phyloP scores from a whole-genome alignment of 768 basidiomycete genomes.

The Xerocomellus amylosporus region DNA sequence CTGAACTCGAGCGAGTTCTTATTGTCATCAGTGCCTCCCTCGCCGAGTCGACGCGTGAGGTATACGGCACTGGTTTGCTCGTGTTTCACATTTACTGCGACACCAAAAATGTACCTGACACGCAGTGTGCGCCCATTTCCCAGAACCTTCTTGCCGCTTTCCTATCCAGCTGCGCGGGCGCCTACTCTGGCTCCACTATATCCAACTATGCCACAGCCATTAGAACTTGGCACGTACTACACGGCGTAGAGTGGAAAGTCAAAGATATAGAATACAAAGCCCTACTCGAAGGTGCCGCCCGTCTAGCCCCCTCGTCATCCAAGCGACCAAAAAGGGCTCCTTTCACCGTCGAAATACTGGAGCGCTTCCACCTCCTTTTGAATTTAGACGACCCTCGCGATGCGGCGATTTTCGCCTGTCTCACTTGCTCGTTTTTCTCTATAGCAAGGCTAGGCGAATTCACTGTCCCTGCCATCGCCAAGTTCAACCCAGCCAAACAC shows the following conservation, averaged over 20 bases:
- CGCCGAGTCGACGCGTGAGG: not conserved
- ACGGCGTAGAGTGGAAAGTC: not conserved
- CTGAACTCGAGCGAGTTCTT: no score
- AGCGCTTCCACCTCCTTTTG: not conserved
- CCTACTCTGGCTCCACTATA: not conserved
- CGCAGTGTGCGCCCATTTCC: not conserved
- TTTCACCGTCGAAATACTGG: not conserved
- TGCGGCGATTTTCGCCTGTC: not conserved
- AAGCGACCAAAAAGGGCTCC: not conserved
- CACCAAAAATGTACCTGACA: not conserved
- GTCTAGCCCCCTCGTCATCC: not conserved
- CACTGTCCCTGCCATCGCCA: not conserved
- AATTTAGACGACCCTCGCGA: not conserved
- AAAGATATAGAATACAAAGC: not conserved
- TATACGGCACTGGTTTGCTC: not conserved
- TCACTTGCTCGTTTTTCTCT: not conserved
- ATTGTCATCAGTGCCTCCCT: not conserved
- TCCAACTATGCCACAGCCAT: not conserved
- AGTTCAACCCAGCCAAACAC: not conserved
- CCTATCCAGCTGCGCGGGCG: not conserved
- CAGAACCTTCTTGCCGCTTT: not conserved
- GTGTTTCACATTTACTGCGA: not conserved
- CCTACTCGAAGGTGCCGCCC: not conserved
- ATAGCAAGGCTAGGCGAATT: not conserved
- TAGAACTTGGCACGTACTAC: not conserved